A percentile compares a stretch with the other conserved stretches of the same genome.
Evolutionary conservation across 352 stramenopile species (phyloP).

Genomic region (Globisporangium yorkense): DNA sequence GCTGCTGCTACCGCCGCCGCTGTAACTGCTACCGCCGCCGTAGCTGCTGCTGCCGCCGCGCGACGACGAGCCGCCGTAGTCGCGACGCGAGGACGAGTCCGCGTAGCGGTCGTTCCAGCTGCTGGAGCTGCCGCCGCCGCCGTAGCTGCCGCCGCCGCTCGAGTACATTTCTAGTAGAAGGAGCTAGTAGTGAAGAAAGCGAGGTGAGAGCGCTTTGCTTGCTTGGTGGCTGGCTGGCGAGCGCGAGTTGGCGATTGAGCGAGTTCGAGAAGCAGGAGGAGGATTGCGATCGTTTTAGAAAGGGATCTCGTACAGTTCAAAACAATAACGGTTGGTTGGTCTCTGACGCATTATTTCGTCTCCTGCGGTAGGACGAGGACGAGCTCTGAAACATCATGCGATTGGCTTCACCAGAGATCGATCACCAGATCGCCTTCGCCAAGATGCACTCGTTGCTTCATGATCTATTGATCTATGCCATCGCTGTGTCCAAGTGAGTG

Average conservation of each 20-base stretch:
- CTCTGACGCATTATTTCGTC: too few relatives aligned
- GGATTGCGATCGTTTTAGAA: too few relatives aligned
- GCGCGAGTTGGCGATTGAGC: not conserved
- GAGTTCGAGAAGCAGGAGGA: not conserved
- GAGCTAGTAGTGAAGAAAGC: constrained; percentile 8
- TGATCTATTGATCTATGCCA: too few relatives aligned
- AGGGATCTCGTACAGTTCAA: too few relatives aligned
- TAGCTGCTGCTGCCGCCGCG: constrained; percentile 24
- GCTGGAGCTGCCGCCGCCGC: constrained; percentile 13
- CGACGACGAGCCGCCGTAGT: constrained; percentile 38
- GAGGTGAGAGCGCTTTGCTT: constrained; percentile 1
- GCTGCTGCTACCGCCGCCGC: constrained; percentile 17
- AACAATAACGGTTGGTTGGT: too few relatives aligned
- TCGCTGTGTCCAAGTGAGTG: too few relatives aligned
- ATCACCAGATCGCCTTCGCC: too few relatives aligned
- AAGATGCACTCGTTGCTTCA: too few relatives aligned
- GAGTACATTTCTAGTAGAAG: constrained; percentile 39
- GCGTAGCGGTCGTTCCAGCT: constrained; percentile 59
- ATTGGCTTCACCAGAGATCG: too few relatives aligned
- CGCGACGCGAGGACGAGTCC: constrained; percentile 72
- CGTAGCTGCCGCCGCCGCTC: constrained; percentile 21
- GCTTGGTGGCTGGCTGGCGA: not conserved
- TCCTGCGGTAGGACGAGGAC: too few relatives aligned
- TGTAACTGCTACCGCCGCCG: constrained; percentile 19
- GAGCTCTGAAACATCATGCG: too few relatives aligned